Conservation (phyloP, 306 rosid species). For the Pueraria montana region DNA sequence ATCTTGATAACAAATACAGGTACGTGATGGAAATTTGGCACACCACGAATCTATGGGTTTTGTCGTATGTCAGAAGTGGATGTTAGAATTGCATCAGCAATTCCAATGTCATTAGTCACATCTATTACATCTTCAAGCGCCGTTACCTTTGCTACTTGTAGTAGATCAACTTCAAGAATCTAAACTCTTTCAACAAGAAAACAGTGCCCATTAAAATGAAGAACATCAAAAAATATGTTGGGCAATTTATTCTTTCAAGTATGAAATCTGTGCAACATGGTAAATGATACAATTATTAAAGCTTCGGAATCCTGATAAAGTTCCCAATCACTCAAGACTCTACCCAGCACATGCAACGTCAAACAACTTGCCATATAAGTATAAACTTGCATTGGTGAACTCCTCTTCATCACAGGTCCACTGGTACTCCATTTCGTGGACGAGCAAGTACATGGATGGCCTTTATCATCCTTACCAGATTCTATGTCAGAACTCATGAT, state of each 20-base stretch:
- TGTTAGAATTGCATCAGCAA: constrained; percentile 88
- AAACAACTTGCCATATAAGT: constrained; percentile 86
- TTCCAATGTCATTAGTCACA: constrained; percentile 81
- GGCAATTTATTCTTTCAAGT: no score
- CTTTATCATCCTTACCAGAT: constrained; percentile 61
- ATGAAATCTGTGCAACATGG: no score
- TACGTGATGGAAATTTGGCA: constrained; percentile 90
- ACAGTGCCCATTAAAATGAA: neutral
- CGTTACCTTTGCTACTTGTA: constrained; percentile 92
- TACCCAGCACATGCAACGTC: no score
- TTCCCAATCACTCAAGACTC: no score
- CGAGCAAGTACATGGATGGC: constrained; percentile 55
- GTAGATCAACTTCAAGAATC: constrained; percentile 91
- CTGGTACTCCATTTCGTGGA: constrained; percentile 54
- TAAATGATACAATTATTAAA: neutral
- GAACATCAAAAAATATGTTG: constrained; percentile 7
- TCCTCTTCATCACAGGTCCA: constrained; percentile 63
- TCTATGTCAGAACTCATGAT: constrained; percentile 54
- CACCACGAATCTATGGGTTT: constrained; percentile 86
- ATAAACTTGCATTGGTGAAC: constrained; percentile 79
- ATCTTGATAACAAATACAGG: constrained; percentile 96
- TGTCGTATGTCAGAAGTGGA: constrained; percentile 81
- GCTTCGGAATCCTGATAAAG: constrained; percentile 33
- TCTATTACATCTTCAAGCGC: constrained; percentile 87
- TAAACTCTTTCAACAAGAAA: no score